Base-by-base conservation (phyloP, 75 land plant genomes). In the Selaginella moellendorffii region DNA sequence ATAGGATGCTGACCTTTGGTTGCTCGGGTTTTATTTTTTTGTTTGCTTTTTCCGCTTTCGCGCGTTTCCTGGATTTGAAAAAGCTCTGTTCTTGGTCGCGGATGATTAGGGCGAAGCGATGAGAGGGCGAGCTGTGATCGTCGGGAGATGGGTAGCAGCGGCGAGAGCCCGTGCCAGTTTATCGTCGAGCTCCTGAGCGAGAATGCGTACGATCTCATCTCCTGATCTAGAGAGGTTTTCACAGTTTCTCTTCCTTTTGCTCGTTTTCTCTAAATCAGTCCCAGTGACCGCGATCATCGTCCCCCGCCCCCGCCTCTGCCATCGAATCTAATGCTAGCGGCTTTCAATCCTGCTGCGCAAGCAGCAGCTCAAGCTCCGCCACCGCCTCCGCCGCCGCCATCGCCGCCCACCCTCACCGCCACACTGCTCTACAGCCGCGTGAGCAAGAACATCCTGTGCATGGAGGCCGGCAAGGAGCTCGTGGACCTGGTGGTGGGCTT, bases 401-500 rank as follows among this genome's bases (percentile, higher is more conserved):
- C 46, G 5, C 46, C 46, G 46, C 46, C 46, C 10, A 36, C 46
- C 10, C 46, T 36, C 14, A 5, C 46, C 5, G 46, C 46, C 5
- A 36, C 46, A 5, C 46, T 36, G 46, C 14, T 82, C 22, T 28
- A 80, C 23, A 71, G 74, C 65, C 29, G 28, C 26, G 68, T 42
- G 28, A 54, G 30, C 25, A 54, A 63, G 14, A 77, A 71, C 58
- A 79, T 85, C 19, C 62, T 85, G 0, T 81, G 77, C 24, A 80
- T 81, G 0, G 87, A 85, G 61, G 81, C 76, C 0, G 72, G 66
- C 0, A 81, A 81, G 58, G 79, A 81, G 0, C 65, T 72, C 14
- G 73, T 84, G 0, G 87, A 85, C 58, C 72, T 85, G 66, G 66
- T 82, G 0, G 65, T 79, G 31, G 30, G 54, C 64, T 58, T 82